Conservation (phyloP, 345 rosid genomes). For the Sonneratia alba region DNA sequence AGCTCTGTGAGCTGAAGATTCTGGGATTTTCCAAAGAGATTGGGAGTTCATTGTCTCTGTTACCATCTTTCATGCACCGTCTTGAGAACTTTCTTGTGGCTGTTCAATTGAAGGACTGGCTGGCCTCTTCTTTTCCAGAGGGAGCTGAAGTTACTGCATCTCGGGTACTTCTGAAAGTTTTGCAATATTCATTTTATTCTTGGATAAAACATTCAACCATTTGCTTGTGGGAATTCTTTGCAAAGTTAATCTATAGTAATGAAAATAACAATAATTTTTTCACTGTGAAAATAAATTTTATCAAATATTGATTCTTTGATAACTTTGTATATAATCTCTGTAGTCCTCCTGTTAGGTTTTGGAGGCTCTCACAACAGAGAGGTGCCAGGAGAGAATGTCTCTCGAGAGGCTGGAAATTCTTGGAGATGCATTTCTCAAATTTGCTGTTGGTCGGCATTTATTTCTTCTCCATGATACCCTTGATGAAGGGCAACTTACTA, state of each 20-base stretch:
- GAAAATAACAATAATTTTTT: background rate
- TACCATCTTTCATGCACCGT: constrained; percentile 92
- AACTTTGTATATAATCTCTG: background rate
- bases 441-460: constrained; percentile 67
- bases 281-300: background rate
- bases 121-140: constrained; percentile 62
- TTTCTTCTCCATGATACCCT: constrained; percentile 62
- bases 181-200: background rate
- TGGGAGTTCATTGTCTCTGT: constrained; percentile 77
- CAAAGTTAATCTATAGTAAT: background rate
- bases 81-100: constrained; percentile 88
- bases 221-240: background rate
- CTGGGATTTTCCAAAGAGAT: constrained; percentile 76
- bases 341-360: constrained; percentile 37
- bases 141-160: constrained; percentile 59
- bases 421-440: constrained; percentile 91
- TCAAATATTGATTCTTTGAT: background rate
- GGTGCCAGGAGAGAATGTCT: constrained; percentile 88
- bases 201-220: background rate
- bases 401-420: constrained; percentile 87
- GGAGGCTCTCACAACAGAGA: constrained; percentile 93
- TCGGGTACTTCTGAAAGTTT: constrained; percentile 39
- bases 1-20: constrained; percentile 81
- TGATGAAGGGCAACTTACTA: constrained; percentile 82
- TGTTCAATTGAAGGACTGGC: constrained; percentile 59